Base-by-base conservation (phyloP, 1,284 basidiomycete species). In the Termitomyces sp. region DNA sequence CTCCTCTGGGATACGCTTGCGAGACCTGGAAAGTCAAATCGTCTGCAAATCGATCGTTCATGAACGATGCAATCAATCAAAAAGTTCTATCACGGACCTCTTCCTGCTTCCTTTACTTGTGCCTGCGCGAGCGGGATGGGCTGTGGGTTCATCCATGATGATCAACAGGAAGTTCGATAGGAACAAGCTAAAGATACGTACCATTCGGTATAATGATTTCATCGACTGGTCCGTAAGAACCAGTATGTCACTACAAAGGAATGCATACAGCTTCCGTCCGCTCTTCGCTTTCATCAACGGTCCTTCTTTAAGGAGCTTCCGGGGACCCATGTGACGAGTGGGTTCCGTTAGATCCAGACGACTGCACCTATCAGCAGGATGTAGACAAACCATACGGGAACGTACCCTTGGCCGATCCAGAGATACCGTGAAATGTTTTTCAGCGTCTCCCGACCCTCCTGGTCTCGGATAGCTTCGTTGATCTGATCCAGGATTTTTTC, bases 301-400 rank as follows among this genome's bases (percentile, higher is more conserved):
- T 0, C 93, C 93, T 65, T 97, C 91, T 57, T 85, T 89, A 40
- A 97, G 49, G 11, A 98, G 75, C 57, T 74, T 79, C 19, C 95
- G 78, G 8, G 78, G 71, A 1, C 91, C 93, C 75, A 91, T 84
- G 60, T 83, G 78, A 1, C 87, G 80, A 8, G 93, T 97, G 0
- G 90, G 88, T 2, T 87, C 90, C 0, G 92, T 95, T n/a, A 97
- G 73, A 66, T 97, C 93, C 26, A 97, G 79, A 13, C 87, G 84
- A 1, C 90, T 91, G 31, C 16, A 11, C n/a, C 4, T 49, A 11
- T 41, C 30, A 33, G 31, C 26, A 11, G 14, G 26, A 40, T 18
- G 10, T 18, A 9, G 19, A 21, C 33, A 44, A 10, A 31, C 6
- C 41, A 38, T 5, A 8, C 1, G 24, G 14, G n/a, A 9, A 10